A percentile compares a stretch with the other conserved stretches of the same genome.
phyloP scores from a whole-genome alignment of 2,329 filamentous ascomycete genomes.

The Alternaria sp. region DNA sequence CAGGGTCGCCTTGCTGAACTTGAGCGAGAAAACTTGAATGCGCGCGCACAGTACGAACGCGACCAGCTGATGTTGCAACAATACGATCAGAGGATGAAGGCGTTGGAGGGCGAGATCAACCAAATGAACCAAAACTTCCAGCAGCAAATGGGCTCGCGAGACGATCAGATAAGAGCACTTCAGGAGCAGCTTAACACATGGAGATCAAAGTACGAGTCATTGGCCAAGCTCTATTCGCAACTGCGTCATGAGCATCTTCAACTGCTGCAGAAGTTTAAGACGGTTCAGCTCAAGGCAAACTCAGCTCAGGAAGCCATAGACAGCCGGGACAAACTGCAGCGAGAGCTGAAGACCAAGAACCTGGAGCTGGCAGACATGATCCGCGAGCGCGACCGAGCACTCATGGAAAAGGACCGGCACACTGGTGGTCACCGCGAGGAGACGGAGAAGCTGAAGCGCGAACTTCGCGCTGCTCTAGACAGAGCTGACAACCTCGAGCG shows the following conservation, averaged over 20 bases:
- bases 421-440: conserved; percentile 90
- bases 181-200: conserved; percentile 98
- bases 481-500: conserved; percentile 91
- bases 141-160: conserved; percentile 86
- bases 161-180: conserved; percentile 90
- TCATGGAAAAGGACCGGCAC: conserved; percentile 91
- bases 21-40: conserved; percentile 93
- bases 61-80: conserved; percentile 97
- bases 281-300: conserved; percentile 92
- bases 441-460: conserved; percentile 90
- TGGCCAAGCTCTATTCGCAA: conserved; percentile 97
- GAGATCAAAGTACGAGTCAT: conserved; percentile 94
- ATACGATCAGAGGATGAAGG: conserved; percentile 92
- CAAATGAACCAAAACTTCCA: conserved; percentile 84
- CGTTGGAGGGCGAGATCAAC: conserved; percentile 83
- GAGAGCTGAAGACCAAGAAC: conserved; percentile 99
- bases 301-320: conserved; percentile 98
- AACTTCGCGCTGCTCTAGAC: conserved; percentile 90
- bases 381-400: conserved; percentile 87
- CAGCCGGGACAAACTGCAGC: conserved; percentile 89
- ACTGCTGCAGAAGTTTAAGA: conserved; percentile 94
- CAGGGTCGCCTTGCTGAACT: conserved; percentile 95
- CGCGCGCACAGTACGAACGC: conserved; percentile 93
- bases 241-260: conserved; percentile 94
- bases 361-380: conserved; percentile 99